Conservation (phyloP, 2,329 filamentous ascomycete species). For the Neopestalotiopsis sp. region DNA sequence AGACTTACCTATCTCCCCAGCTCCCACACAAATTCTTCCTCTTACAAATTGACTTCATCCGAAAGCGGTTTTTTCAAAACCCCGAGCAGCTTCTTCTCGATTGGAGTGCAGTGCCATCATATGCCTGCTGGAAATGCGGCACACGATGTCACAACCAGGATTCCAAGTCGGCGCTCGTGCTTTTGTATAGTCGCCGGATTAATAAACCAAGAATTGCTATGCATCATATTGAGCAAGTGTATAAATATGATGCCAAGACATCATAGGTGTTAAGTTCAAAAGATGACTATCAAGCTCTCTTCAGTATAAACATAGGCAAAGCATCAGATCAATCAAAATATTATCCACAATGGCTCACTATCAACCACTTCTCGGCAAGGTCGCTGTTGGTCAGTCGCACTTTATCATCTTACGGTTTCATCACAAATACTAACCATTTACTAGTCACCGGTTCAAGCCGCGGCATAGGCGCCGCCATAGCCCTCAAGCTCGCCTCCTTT, state of each 20-base stretch:
- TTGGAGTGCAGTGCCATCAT: too few relatives aligned
- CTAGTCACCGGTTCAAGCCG: conserved; percentile 39
- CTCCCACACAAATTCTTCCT: too few relatives aligned
- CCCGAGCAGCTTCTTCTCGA: too few relatives aligned
- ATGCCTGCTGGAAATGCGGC: too few relatives aligned
- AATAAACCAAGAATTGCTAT: not conserved
- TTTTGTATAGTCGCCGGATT: not conserved
- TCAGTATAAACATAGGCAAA: not conserved
- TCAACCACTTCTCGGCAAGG: not conserved
- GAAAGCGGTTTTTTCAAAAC: too few relatives aligned
- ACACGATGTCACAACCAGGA: too few relatives aligned
- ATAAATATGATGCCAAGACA: not conserved
- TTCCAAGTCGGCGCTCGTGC: not conserved
- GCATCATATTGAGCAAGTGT: not conserved
- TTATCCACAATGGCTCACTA: not conserved
- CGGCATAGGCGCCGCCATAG: conserved; percentile 67
- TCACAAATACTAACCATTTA: not conserved
- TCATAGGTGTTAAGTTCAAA: not conserved
- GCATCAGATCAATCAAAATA: not conserved
- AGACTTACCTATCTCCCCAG: too few relatives aligned
- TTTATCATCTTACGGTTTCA: not conserved
- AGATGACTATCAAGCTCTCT: not conserved
- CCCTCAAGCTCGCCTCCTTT: conserved; percentile 44
- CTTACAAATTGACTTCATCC: too few relatives aligned
- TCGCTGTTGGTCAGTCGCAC: not conserved